Percentiles rank a stretch among this genome's conserved stretches.
phyloP scores from a whole-genome alignment of 306 rosid species.

The Castanea crenata region DNA sequence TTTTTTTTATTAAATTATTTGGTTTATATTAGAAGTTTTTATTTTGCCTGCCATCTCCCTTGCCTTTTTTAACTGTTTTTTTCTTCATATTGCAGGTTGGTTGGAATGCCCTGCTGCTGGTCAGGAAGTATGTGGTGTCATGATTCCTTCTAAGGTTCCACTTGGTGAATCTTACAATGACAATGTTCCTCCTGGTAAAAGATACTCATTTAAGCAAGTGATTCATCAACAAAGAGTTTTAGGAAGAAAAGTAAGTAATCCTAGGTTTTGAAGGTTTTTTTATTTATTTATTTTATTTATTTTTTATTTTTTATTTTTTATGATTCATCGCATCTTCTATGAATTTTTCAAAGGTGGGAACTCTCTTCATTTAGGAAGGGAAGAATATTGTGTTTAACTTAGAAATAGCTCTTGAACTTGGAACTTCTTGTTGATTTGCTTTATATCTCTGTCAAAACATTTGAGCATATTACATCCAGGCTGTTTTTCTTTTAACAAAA shows the following conservation, averaged over 20 bases:
- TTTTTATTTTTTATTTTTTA: neutral
- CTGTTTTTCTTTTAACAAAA: neutral
- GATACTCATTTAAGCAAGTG: conserved; percentile 99
- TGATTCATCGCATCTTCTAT: neutral
- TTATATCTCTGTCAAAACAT: neutral
- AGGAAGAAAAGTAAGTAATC: conserved; percentile 75
- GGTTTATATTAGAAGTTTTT: neutral
- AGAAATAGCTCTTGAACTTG: neutral
- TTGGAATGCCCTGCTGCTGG: conserved; percentile 90
- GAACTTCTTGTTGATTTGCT: neutral
- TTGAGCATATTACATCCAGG: neutral
- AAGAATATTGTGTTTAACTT: neutral
- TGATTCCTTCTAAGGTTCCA: conserved; percentile 99
- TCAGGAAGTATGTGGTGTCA: conserved; percentile 57
- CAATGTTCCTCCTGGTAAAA: conserved; percentile 79
- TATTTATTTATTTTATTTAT: no score
- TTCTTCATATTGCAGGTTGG: conserved; percentile 70
- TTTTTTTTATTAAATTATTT: neutral
- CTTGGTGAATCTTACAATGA: conserved; percentile 84
- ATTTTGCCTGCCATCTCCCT: neutral
- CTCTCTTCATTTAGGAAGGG: neutral
- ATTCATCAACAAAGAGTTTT: conserved; percentile 89
- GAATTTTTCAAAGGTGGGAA: neutral
- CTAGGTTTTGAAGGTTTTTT: neutral
- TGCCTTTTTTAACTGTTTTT: conserved; percentile 1